A percentile compares a stretch with the other conserved stretches of the same genome.
Conservation (phyloP, 2,329 filamentous ascomycete species). For the Trichophyton simii region DNA sequence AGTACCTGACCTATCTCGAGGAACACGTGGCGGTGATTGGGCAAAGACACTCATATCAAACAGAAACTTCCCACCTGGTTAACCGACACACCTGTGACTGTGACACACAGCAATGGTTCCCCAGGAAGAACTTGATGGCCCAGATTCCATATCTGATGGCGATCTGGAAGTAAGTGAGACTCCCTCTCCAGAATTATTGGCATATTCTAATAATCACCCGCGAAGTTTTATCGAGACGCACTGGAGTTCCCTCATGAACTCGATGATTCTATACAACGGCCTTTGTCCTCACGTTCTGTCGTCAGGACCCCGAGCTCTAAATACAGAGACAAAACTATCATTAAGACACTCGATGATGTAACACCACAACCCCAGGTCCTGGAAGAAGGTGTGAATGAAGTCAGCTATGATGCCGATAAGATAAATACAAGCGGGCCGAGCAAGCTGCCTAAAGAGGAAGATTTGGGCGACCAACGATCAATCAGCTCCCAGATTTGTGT, state of each 20-base stretch:
- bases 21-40: background rate
- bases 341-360: background rate
- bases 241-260: background rate
- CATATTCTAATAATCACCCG: background rate
- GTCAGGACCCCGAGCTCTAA: slow-evolving; percentile 11
- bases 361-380: background rate
- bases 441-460: slow-evolving; percentile 19
- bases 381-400: background rate
- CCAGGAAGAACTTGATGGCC: background rate
- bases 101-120: background rate
- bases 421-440: too few species aligned
- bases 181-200: background rate
- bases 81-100: background rate
- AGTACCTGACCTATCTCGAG: background rate
- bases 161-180: background rate
- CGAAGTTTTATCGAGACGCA: background rate
- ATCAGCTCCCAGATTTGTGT: slow-evolving; percentile 14
- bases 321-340: slow-evolving; percentile 5
- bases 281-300: slow-evolving; percentile 10
- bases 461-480: slow-evolving; percentile 20
- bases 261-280: slow-evolving; percentile 4
- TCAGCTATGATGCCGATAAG: background rate
- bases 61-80: background rate
- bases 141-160: background rate
- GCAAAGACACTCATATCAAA: background rate